phyloP scores from a whole-genome alignment of 2,329 filamentous ascomycete species.

The Colletotrichum lentis region DNA sequence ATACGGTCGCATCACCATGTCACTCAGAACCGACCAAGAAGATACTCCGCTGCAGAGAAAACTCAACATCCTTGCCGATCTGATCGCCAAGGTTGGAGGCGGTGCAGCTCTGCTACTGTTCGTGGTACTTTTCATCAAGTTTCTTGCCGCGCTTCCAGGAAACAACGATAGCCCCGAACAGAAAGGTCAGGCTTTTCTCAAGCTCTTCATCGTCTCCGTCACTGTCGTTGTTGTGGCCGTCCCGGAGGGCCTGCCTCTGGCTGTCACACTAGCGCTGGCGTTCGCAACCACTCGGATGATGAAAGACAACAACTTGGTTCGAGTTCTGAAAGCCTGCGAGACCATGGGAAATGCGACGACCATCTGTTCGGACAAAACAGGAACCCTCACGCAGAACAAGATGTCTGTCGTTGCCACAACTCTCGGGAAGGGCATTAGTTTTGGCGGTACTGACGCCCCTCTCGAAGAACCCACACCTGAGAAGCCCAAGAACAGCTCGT shows the following conservation, averaged over 20 bases:
- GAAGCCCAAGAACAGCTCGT: constrained; percentile 43
- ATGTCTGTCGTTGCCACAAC: constrained; percentile 77
- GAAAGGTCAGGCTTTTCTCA: constrained; percentile 68
- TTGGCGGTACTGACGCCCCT: constrained; percentile 44
- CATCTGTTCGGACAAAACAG: constrained; percentile 62
- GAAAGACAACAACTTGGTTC: constrained; percentile 76
- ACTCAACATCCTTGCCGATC: constrained; percentile 58
- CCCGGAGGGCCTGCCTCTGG: constrained; percentile 71
- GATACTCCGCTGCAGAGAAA: constrained; percentile 64
- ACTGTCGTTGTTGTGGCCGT: constrained; percentile 76
- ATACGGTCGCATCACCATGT: constrained; percentile 65
- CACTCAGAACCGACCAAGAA: constrained; percentile 61
- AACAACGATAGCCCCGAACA: constrained; percentile 57
- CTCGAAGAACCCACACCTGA: constrained; percentile 41
- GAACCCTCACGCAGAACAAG: constrained; percentile 66
- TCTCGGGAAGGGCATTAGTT: constrained; percentile 57
- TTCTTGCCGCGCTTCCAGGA: constrained; percentile 67
- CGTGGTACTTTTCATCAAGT: constrained; percentile 80
- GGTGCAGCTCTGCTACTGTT: constrained; percentile 79
- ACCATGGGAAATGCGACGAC: constrained; percentile 78
- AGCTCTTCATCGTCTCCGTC: constrained; percentile 69
- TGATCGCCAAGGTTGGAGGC: constrained; percentile 51
- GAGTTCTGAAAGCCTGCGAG: constrained; percentile 72
- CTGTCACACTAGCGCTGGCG: constrained; percentile 72
- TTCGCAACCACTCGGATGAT: constrained; percentile 74